Evolutionary conservation across 345 rosid genomes (phyloP).

Genomic region (Rhizophora mangle): DNA sequence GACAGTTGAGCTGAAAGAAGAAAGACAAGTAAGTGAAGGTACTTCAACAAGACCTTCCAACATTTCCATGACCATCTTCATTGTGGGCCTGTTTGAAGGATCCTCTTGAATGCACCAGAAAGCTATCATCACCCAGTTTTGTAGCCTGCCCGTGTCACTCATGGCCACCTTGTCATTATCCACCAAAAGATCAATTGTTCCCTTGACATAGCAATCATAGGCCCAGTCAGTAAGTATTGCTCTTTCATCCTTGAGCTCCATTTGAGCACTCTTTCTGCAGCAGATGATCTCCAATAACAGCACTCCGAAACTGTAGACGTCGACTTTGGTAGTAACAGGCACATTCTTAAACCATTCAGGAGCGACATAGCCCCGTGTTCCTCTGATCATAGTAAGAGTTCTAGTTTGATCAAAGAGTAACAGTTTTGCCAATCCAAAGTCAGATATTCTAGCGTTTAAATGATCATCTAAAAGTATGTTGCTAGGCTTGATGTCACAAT

Average conservation of each 20-base stretch:
- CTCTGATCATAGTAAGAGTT: slow-evolving; percentile 13
- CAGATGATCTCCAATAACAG: slow-evolving; percentile 19
- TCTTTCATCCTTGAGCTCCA: background rate
- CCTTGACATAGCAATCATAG: slow-evolving; percentile 12
- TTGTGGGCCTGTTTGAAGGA: too few species aligned
- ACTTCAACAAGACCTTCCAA: too few species aligned
- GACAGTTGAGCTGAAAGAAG: too few species aligned
- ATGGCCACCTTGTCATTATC: slow-evolving; percentile 6
- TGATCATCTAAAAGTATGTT: slow-evolving; percentile 13
- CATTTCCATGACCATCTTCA: too few species aligned
- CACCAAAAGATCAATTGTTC: slow-evolving; percentile 13
- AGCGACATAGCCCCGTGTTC: slow-evolving; percentile 18
- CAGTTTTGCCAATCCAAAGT: slow-evolving; percentile 16
- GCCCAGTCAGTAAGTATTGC: background rate
- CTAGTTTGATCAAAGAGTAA: slow-evolving; percentile 5
- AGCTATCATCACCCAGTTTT: slow-evolving; percentile 3
- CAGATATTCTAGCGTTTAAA: slow-evolving; percentile 11
- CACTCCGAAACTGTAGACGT: slow-evolving; percentile 20
- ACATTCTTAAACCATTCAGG: slow-evolving; percentile 20
- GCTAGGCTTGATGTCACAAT: slow-evolving; percentile 21
- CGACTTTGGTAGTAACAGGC: slow-evolving; percentile 19
- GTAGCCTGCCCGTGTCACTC: slow-evolving; percentile 12
- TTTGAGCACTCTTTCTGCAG: slow-evolving; percentile 15
- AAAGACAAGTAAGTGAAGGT: too few species aligned
- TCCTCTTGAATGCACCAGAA: too few species aligned